Base-by-base conservation (phyloP, 305 asterid species). In the Plantago lanceolata region DNA sequence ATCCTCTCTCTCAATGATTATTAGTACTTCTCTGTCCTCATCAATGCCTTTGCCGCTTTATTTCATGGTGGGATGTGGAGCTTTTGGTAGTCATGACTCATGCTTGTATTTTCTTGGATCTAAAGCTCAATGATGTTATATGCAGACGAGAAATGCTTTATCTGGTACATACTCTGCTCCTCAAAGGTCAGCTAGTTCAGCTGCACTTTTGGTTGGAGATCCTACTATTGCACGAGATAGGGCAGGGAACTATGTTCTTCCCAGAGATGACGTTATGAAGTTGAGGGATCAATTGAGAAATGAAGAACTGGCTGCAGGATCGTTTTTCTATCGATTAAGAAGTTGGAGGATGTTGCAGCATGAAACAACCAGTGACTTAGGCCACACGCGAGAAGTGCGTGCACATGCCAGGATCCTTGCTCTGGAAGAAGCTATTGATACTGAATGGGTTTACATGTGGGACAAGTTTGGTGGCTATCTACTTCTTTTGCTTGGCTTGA, bases 381-480 rank as follows among this genome's bases (percentile, higher is more conserved):
- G 96, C 26, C 94, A 90, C 72, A 82, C 90, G 79, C 86, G 99
- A 81, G 99, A 90, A 73, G 82, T 90, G 93, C 88, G 99, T 77
- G 99, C 99, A 50, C 99, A 90, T 86, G 99, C 99, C 59, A 82
- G 99, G 75, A 94, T 94, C 68, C 84, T 94, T 44, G 96, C 95
- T 66, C 82, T 94, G 66, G 99, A 90, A 80, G 99, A 94, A 80
- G 97, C 99, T 68, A 94, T 94, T 73, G 99, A 94, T 74, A 94
- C 99, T 17, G 99, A 94, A 63, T 94, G 99, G 99, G 99, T 94
- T 52, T 94, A 90, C 84, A 94, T 94, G 99, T 94, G 99, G 99
- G 99, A 94, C 80, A 90, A 86, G 78, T 94, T 94, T 66, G 99
- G 99, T 65, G 97, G 99, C 63, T 94, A 94, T 83, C 84, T 94